Evolutionary conservation across 495 filamentous ascomycete genomes (phyloP).

Genomic region (Aspergillus avenaceus): DNA sequence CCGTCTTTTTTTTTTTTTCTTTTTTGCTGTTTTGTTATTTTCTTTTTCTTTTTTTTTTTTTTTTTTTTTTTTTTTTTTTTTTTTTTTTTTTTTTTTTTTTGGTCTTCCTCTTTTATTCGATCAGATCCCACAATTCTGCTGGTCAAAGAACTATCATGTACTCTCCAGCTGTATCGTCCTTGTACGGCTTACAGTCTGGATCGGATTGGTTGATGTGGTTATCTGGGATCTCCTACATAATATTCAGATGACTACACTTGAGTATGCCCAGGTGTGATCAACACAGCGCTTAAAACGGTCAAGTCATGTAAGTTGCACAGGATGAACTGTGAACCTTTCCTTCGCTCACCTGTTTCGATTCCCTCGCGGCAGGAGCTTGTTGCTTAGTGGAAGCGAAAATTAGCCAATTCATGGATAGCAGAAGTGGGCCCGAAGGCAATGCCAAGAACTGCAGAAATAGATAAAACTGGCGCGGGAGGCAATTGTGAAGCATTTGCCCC

Average conservation of each 20-base stretch:
- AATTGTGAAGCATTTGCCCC: constrained; percentile 24
- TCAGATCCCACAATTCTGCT: not conserved
- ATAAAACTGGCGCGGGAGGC: constrained; percentile 24
- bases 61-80: not conserved
- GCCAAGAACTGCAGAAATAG: constrained; percentile 21
- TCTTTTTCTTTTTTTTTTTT: not conserved
- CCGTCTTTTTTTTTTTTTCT: no score
- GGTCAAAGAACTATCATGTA: not conserved
- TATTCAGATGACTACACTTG: constrained; percentile 1
- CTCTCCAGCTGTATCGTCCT: no score
- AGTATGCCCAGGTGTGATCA: not conserved
- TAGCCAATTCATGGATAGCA: constrained; percentile 1
- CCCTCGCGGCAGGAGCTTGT: not conserved
- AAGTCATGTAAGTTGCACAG: not conserved
- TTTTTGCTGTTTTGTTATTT: no score
- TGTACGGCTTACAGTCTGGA: not conserved
- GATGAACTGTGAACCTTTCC: constrained; percentile 1
- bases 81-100: not conserved
- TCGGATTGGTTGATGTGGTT: not conserved
- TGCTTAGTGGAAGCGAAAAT: not conserved
- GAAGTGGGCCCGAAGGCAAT: constrained; percentile 13
- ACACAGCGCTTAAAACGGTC: constrained; percentile 1
- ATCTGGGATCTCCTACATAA: not conserved
- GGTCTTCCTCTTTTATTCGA: not conserved
- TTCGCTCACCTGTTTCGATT: not conserved